These are phyloP conservation scores for Fusarium compactum DNA, from an alignment of 2,329 filamentous ascomycete genomes.

Conservation along the genomic window DNA sequence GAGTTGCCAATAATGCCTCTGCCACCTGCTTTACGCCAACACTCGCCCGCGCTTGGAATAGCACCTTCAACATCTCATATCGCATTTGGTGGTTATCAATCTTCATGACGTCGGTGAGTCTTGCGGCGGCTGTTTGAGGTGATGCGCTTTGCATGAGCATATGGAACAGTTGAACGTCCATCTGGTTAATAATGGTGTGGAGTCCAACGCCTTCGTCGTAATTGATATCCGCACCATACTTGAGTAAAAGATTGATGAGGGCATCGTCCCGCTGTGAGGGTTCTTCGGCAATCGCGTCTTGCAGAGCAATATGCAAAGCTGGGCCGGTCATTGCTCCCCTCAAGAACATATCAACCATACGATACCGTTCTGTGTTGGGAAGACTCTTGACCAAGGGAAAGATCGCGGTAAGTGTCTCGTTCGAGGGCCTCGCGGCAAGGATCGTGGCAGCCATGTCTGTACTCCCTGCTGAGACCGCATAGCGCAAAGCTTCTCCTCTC, in stretches of 20 bases:
- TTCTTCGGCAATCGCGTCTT: constrained; percentile 64
- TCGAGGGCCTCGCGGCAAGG: constrained; percentile 60
- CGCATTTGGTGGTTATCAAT: constrained; percentile 57
- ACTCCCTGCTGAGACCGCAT: constrained; percentile 62
- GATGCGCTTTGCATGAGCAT: constrained; percentile 61
- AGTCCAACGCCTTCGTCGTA: constrained; percentile 65
- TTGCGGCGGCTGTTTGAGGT: constrained; percentile 60
- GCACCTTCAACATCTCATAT: constrained; percentile 60
- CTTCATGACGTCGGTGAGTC: constrained; percentile 62
- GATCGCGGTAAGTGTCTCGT: constrained; percentile 60
- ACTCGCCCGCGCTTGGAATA: constrained; percentile 61
- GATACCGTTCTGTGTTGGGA: constrained; percentile 57
- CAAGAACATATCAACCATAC: constrained; percentile 64
- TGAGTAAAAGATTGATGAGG: constrained; percentile 65
- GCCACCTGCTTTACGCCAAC: constrained; percentile 58
- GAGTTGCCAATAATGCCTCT: constrained; percentile 55
- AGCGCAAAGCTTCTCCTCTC: constrained; percentile 63
- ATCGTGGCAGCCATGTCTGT: constrained; percentile 59
- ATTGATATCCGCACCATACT: constrained; percentile 66
- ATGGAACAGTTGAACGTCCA: constrained; percentile 60
- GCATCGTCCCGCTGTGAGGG: constrained; percentile 61
- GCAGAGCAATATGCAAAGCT: constrained; percentile 62
- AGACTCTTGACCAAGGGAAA: constrained; percentile 63
- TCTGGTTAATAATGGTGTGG: constrained; percentile 60
- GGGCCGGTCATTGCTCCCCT: constrained; percentile 60